These are phyloP conservation scores for Sordariomycetes sp. DNA, from an alignment of 2,329 filamentous ascomycete species.

Conservation along the genomic window DNA sequence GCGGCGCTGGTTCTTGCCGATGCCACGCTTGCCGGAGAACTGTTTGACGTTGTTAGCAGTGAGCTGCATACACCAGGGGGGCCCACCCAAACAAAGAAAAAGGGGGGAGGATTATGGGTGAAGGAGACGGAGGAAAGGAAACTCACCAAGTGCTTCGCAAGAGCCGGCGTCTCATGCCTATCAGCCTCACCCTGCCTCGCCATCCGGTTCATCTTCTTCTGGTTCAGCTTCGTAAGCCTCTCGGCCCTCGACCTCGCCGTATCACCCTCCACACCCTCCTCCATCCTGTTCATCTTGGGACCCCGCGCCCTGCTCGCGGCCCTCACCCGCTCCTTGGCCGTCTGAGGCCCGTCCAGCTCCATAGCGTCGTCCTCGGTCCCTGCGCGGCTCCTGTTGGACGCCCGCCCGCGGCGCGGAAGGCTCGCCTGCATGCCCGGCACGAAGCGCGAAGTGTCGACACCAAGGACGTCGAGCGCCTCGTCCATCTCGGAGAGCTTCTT, in stretches of 20 bases:
- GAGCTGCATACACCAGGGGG: neutral
- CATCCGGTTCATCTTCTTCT: conserved; percentile 99
- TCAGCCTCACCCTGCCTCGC: conserved; percentile 94
- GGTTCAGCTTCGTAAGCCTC: conserved; percentile 72
- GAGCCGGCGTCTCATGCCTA: conserved; percentile 67
- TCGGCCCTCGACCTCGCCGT: conserved; percentile 65
- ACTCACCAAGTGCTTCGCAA: conserved; percentile 85
- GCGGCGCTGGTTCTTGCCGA: conserved; percentile 73
- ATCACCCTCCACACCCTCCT: conserved; percentile 64
- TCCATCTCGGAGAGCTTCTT: conserved; percentile 82
- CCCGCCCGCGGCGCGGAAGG: conserved; percentile 63
- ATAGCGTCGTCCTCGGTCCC: conserved; percentile 60
- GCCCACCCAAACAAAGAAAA: neutral
- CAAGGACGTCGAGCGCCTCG: conserved; percentile 69
- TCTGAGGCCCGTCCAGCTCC: conserved; percentile 46
- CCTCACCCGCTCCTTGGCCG: conserved; percentile 45
- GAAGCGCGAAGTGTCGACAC: conserved; percentile 57
- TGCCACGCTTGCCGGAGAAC: conserved; percentile 83
- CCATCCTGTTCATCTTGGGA: conserved; percentile 46
- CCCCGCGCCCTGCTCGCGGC: conserved; percentile 57
- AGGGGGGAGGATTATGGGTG: neutral
- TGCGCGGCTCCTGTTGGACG: conserved; percentile 46
- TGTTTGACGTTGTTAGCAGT: conserved; percentile 24
- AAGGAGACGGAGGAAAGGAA: neutral
- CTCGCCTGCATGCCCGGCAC: conserved; percentile 30